Evolutionary conservation across 2,329 filamentous ascomycete genomes (phyloP).

Genomic region (Sclerotinia subarctica): DNA sequence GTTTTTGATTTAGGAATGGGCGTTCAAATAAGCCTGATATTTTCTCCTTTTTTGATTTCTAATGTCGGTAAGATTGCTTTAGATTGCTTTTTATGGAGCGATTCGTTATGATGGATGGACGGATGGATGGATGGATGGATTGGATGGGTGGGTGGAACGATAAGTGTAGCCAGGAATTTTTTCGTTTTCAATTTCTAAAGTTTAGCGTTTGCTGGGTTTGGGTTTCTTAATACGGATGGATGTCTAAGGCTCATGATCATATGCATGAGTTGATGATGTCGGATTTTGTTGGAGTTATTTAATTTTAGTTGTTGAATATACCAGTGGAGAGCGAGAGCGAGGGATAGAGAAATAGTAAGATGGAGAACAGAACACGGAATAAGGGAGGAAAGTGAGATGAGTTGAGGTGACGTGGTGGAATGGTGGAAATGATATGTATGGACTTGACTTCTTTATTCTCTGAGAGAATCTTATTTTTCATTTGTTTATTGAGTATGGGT

Average conservation of each 20-base stretch:
- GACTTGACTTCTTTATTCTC: neutral
- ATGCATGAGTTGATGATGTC: slow-evolving; percentile 9
- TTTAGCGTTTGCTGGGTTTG: neutral
- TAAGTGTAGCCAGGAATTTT: neutral
- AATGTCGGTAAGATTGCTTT: neutral
- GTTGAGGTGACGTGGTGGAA: neutral
- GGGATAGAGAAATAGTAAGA: neutral
- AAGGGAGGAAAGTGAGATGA: no score
- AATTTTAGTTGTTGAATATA: slow-evolving; percentile 7
- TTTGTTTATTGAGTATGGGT: neutral
- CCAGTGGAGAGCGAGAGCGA: neutral
- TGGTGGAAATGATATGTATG: neutral
- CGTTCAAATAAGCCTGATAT: slow-evolving; percentile 7
- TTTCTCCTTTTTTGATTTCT: neutral
- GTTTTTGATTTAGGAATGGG: slow-evolving; percentile 3
- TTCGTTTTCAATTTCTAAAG: neutral
- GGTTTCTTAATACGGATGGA: neutral
- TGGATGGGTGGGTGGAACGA: neutral
- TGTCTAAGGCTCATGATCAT: neutral
- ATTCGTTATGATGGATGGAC: slow-evolving; percentile 6
- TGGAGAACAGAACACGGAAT: neutral
- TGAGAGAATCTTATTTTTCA: neutral
- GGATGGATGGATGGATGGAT: neutral
- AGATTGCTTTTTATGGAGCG: slow-evolving; percentile 4
- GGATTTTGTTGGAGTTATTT: slow-evolving; percentile 4